Base-by-base conservation (phyloP, 495 filamentous ascomycete genomes). In the Tetracladium setigerum region DNA sequence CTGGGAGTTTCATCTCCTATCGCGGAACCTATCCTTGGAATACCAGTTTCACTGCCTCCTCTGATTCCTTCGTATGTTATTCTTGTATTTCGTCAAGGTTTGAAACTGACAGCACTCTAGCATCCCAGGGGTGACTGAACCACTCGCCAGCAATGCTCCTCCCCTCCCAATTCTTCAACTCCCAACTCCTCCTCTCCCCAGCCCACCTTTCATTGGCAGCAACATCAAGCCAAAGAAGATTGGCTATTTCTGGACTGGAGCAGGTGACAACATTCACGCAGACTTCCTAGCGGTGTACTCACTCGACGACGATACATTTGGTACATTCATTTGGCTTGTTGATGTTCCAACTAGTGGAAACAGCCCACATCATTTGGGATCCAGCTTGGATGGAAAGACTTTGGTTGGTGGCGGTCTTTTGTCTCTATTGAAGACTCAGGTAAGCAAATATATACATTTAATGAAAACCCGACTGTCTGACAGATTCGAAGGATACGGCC, bases 181-280 rank as follows among this genome's bases (percentile, higher is more conserved):
- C 10, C 78, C 78, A 7, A 78, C 73, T 16, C 77, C 78, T 30
- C 68, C 78, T 0, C 50, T 79, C 24, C 65, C 67, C 14, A 77
- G 73, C 40, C 72, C 72, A 16, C 76, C 74, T 5, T 79, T 77
- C 44, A 66, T 62, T 35, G 59, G 66, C 5, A 76, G 74, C 55
- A 59, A 74, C 33, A 73, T 81, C 51, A 70, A 71, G 62, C 78
- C 78, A 33, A 81, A 81, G 74, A 82, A 81, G 64, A 78, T 82
- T 50, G 78, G 77, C 3, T 81, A 78, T 60, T 81, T 80, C 62
- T 82, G 74, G 73, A 78, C 76, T 44, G 78, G 69, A 30, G 65
- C 77, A 11, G 77, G 70, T 15, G 78, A 82, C 57, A 81, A 80
- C 54, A 45, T 68, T 40, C 77, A 82, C 61, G 72, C 71, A 63